Conservation (phyloP, 2,329 filamentous ascomycete species). For the Fusarium sp. region DNA sequence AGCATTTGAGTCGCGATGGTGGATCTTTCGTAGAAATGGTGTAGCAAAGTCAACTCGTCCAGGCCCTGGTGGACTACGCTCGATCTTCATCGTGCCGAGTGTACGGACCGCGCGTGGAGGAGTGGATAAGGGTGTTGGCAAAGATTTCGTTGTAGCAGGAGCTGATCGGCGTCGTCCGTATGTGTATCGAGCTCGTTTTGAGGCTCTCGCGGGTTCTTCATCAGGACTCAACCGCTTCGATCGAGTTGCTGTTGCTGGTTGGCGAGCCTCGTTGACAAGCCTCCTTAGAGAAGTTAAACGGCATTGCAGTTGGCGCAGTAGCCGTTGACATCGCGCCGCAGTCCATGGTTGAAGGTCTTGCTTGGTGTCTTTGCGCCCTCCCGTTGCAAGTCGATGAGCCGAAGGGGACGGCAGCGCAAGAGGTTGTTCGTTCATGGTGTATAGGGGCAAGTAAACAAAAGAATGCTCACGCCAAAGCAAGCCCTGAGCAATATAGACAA, state of each 20-base stretch:
- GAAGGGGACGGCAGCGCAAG: conserved; percentile 18
- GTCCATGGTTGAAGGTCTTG: conserved; percentile 56
- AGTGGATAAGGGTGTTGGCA: conserved; percentile 23
- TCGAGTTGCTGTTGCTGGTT: conserved; percentile 6
- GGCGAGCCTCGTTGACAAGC: conserved; percentile 43
- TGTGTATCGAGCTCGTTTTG: conserved; percentile 48
- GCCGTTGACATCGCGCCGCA: conserved; percentile 58
- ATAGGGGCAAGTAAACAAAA: not conserved
- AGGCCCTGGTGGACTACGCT: conserved; percentile 40
- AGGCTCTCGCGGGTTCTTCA: conserved; percentile 9
- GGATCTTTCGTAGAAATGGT: conserved; percentile 46
- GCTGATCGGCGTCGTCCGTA: conserved; percentile 43
- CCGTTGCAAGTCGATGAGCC: conserved; percentile 28
- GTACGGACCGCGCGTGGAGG: conserved; percentile 47
- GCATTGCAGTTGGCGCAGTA: conserved; percentile 60
- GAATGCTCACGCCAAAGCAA: not conserved
- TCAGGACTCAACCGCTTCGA: conserved; percentile 39
- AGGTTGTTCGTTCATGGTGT: conserved; percentile 17
- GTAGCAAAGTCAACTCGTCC: conserved; percentile 47
- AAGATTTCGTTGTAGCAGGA: conserved; percentile 8
- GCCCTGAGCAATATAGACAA: not conserved
- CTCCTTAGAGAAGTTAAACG: conserved; percentile 55
- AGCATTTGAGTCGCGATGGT: conserved; percentile 28
- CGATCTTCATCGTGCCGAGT: conserved; percentile 47
- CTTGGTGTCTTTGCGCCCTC: conserved; percentile 5